A percentile compares a stretch with the other conserved stretches of the same genome.
Conservation (phyloP, 345 rosid genomes). For the Eutrema heterophyllum region DNA sequence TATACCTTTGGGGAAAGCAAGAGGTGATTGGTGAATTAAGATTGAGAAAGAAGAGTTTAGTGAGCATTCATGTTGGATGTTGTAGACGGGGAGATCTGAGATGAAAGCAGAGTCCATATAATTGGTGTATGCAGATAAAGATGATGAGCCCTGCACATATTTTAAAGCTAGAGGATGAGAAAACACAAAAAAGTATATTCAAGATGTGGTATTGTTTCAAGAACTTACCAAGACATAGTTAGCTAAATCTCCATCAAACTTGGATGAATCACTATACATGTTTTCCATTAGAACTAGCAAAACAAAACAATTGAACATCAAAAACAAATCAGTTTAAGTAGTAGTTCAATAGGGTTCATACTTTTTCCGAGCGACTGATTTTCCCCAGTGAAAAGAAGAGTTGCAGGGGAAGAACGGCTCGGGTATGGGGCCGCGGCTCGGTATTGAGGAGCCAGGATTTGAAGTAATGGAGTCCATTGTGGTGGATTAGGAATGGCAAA, state of each 20-base stretch:
- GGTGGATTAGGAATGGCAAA: slow-evolving; percentile 61
- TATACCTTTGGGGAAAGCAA: slow-evolving; percentile 41
- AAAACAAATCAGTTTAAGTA: not conserved
- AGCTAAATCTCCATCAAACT: slow-evolving; percentile 39
- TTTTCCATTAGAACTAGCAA: slow-evolving; percentile 46
- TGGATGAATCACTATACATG: slow-evolving; percentile 47
- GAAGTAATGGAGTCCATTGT: slow-evolving; percentile 80
- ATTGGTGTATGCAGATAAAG: slow-evolving; percentile 34
- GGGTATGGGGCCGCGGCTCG: slow-evolving; percentile 49
- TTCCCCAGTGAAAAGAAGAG: slow-evolving; percentile 62
- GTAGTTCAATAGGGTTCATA: slow-evolving; percentile 21
- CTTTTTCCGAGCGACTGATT: slow-evolving; percentile 68
- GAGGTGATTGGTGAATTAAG: slow-evolving; percentile 14
- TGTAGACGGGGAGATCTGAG: slow-evolving; percentile 49
- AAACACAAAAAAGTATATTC: not conserved
- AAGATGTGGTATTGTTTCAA: not conserved
- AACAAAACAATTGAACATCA: not conserved
- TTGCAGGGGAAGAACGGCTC: slow-evolving; percentile 53
- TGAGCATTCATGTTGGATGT: slow-evolving; percentile 49
- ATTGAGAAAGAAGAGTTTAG: slow-evolving; percentile 40
- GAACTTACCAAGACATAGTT: slow-evolving; percentile 45
- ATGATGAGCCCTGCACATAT: slow-evolving; percentile 61
- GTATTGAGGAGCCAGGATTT: slow-evolving; percentile 61
- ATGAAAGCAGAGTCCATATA: slow-evolving; percentile 59
- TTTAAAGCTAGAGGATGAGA: not conserved